Evolutionary conservation across 208 protist genomes (phyloP), one percentile per base, ranked within the genome.

Genomic region (Acanthamoeba royreba): DNA sequence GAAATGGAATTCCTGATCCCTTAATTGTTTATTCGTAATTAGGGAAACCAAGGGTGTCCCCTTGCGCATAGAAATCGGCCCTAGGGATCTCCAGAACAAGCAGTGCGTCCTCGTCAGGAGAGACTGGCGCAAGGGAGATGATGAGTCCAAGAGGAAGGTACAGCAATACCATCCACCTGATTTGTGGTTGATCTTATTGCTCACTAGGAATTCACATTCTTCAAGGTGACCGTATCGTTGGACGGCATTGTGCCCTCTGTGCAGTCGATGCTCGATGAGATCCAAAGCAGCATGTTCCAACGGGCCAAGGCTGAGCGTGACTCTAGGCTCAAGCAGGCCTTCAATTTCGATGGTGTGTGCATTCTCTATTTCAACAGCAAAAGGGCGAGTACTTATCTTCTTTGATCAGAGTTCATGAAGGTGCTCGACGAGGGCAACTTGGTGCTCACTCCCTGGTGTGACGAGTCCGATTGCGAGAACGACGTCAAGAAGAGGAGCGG

Each of bases 41-140:
- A 63, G 98, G 98, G 63, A 86, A 49, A 49, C 52, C 40, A 96
- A 97, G 92, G 97, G 97, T 35, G 97, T 99, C 31, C 99, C 99
- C 42, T 91, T 99, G 61, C 98, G 99, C 77, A 95, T 99, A 40
- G 99, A 99, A 97, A 42, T 99, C 15, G 99, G 99, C 49, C 99
- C 99, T 47, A 99, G 98, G 94, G 99, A 99, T 97, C 69, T 99
- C 17, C 97, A 88, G 33, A 69, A 53, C 25, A 77, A 90, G 22
- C 22, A 86, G 17, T 93, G 94, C 5, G 63, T 97, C 19, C 66
- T 93, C 43, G 95, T 94, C 74, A 93, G 96, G 55, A 90, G 97
- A 53, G 95, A 96, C 81, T 96, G 58, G 17, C 49, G 55, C 28
- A 94, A 79, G 69, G 69, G 69, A 3, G 69, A 81, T 28, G 69